A percentile compares a stretch with the other conserved stretches of the same genome.
phyloP scores from a whole-genome alignment of 306 rosid genomes.

The Castanospermum australe region DNA sequence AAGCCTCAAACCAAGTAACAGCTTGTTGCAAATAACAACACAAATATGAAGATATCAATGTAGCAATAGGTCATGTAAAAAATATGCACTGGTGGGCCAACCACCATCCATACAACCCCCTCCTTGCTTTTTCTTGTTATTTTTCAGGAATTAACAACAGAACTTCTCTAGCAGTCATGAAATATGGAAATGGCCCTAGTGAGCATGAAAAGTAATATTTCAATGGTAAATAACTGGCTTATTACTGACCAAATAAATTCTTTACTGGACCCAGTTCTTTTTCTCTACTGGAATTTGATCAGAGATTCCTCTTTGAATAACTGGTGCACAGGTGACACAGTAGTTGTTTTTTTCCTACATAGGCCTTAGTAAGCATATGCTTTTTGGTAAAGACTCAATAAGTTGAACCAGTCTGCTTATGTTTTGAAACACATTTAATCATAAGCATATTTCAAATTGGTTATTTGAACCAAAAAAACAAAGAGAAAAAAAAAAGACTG shows the following conservation, averaged over 20 bases:
- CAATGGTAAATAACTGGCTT: neutral
- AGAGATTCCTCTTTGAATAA: neutral
- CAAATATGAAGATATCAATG: slow-evolving; percentile 2
- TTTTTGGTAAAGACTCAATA: neutral
- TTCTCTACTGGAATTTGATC: neutral
- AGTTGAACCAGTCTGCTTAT: neutral
- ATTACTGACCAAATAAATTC: neutral
- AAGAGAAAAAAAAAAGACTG: neutral
- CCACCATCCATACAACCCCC: neutral
- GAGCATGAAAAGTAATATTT: neutral
- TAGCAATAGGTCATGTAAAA: neutral
- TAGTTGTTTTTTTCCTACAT: neutral
- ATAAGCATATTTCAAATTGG: neutral
- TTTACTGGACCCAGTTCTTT: neutral
- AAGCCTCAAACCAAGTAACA: slow-evolving; percentile 13
- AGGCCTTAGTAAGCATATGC: neutral
- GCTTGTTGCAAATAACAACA: slow-evolving; percentile 3
- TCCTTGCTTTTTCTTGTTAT: too few species aligned
- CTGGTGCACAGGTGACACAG: neutral
- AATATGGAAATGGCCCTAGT: neutral
- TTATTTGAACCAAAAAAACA: neutral
- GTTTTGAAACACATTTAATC: neutral
- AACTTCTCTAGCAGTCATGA: neutral
- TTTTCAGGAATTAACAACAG: neutral
- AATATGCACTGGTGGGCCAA: neutral